Conservation (phyloP, 2,329 filamentous ascomycete species). For the Nannizziopsis arthrosporioides region DNA sequence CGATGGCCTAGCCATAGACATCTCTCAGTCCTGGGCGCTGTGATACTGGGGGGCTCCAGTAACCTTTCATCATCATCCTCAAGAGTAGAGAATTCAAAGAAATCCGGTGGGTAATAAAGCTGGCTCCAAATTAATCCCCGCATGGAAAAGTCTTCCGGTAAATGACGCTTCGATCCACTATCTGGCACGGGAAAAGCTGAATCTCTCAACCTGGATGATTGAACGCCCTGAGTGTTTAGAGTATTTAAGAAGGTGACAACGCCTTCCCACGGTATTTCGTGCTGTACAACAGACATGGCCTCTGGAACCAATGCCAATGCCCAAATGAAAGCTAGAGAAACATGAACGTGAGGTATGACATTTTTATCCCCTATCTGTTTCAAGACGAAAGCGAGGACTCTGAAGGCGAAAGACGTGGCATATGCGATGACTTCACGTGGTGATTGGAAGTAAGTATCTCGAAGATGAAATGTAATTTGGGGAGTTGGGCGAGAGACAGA, state of each 20-base stretch:
- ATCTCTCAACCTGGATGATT: constrained; percentile 27
- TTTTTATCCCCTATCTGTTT: constrained; percentile 41
- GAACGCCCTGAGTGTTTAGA: constrained; percentile 33
- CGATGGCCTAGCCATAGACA: constrained; percentile 41
- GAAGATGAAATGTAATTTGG: constrained; percentile 9
- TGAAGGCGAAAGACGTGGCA: constrained; percentile 26
- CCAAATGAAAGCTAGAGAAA: constrained; percentile 44
- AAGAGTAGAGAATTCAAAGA: constrained; percentile 38
- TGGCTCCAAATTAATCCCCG: constrained; percentile 45
- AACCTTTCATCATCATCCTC: constrained; percentile 45
- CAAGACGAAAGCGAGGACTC: constrained; percentile 35
- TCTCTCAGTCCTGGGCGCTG: constrained; percentile 39
- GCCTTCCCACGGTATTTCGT: constrained; percentile 40
- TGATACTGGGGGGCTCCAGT: constrained; percentile 40
- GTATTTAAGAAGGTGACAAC: constrained; percentile 44
- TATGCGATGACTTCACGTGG: constrained; percentile 5
- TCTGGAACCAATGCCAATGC: constrained; percentile 28
- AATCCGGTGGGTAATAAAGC: constrained; percentile 37
- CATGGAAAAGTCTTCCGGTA: constrained; percentile 49
- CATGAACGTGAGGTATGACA: constrained; percentile 44
- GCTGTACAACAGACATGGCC: constrained; percentile 32
- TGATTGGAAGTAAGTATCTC: constrained; percentile 13
- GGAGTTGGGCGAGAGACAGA: background rate
- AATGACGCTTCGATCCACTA: constrained; percentile 33
- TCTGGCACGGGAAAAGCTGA: constrained; percentile 34